phyloP scores from a whole-genome alignment of 345 rosid species.

The Psidium guajava region DNA sequence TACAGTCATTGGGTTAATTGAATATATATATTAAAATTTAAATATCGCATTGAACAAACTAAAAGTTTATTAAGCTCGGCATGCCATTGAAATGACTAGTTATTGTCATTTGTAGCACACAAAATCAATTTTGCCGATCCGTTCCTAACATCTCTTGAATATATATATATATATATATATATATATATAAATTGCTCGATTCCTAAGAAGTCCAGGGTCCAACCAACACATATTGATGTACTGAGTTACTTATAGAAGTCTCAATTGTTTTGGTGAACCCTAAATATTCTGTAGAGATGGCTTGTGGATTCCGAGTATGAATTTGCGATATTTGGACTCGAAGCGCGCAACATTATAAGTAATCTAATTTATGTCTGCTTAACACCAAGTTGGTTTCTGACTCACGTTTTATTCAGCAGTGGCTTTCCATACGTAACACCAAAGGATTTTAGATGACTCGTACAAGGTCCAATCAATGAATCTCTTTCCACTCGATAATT shows the following conservation, averaged over 20 bases:
- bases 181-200: neutral
- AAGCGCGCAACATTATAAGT: neutral
- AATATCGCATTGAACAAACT: too few relatives aligned
- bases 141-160: too few relatives aligned
- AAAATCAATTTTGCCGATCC: too few relatives aligned
- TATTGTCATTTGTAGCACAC: too few relatives aligned
- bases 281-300: accelerated
- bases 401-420: neutral
- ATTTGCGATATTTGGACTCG: neutral
- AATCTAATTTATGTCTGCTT: neutral
- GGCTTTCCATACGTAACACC: neutral
- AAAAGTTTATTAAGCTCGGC: too few relatives aligned
- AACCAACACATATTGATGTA: accelerated
- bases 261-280: accelerated
- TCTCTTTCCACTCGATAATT: neutral
- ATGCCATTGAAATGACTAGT: too few relatives aligned
- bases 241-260: neutral
- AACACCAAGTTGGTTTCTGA: neutral
- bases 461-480: neutral
- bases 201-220: neutral
- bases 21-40: too few relatives aligned
- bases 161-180: too few relatives aligned
- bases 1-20: too few relatives aligned
- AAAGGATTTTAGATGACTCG: neutral
- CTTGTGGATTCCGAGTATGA: neutral